A percentile compares a stretch with the other conserved stretches of the same genome.
These are phyloP conservation scores for Echium plantagineum DNA, from an alignment of 257 asterid genomes.

Conservation along the genomic window DNA sequence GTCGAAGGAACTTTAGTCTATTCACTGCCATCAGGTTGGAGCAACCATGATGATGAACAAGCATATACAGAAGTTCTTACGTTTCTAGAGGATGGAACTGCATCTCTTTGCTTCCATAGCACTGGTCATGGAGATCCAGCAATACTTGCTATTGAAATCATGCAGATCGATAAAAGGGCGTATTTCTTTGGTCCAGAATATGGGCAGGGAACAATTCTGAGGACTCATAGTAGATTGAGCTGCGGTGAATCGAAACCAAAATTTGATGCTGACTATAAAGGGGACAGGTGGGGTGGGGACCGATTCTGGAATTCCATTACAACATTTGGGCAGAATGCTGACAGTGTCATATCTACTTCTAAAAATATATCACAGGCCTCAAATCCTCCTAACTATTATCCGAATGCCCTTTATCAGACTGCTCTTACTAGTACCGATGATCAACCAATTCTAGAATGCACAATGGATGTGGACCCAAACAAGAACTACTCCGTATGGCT, in stretches of 20 bases:
- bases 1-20: constrained; percentile 82
- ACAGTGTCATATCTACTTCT: constrained; percentile 26
- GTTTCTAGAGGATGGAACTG: constrained; percentile 77
- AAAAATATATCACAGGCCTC: constrained; percentile 40
- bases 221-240: constrained; percentile 65
- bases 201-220: constrained; percentile 72
- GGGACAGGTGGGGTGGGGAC: constrained; percentile 90
- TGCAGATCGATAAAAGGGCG: constrained; percentile 69
- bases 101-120: constrained; percentile 89
- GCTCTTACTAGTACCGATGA: constrained; percentile 54
- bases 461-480: constrained; percentile 78
- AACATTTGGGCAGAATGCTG: constrained; percentile 51
- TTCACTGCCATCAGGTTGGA: constrained; percentile 93
- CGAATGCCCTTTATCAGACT: constrained; percentile 68
- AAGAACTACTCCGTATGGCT: constrained; percentile 89
- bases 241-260: constrained; percentile 51
- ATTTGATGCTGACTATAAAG: constrained; percentile 70
- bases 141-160: constrained; percentile 80
- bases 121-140: constrained; percentile 97
- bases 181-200: constrained; percentile 60
- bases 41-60: constrained; percentile 70
- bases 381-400: constrained; percentile 69
- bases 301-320: constrained; percentile 63
- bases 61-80: constrained; percentile 67
- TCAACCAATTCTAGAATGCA: constrained; percentile 49